Evolutionary conservation across 345 rosid genomes (phyloP).

Genomic region (Iberis pinnata): DNA sequence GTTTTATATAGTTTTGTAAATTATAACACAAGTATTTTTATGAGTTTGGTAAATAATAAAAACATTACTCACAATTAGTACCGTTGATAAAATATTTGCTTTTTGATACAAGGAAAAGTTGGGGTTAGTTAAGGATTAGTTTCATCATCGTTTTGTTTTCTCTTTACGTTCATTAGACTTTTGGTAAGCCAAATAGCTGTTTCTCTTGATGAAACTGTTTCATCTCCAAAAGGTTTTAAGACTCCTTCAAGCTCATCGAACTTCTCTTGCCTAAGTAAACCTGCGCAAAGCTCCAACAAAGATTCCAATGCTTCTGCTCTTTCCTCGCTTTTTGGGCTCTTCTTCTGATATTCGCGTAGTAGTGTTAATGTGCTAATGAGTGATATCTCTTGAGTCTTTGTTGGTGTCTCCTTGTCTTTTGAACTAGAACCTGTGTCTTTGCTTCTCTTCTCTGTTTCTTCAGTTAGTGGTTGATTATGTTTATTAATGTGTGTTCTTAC

Average conservation of each 20-base stretch:
- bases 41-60: constrained; percentile 12
- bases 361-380: constrained; percentile 28
- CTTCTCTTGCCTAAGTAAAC: constrained; percentile 88
- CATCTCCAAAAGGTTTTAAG: constrained; percentile 86
- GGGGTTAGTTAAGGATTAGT: constrained; percentile 19
- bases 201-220: constrained; percentile 87
- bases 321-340: constrained; percentile 43
- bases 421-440: constrained; percentile 17
- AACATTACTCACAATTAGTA: background rate
- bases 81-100: background rate
- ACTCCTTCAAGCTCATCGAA: constrained; percentile 82
- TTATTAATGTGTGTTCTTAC: constrained; percentile 16
- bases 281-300: constrained; percentile 83
- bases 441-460: constrained; percentile 24
- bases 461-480: constrained; percentile 14
- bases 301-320: constrained; percentile 95
- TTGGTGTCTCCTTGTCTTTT: constrained; percentile 22
- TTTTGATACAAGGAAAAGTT: constrained; percentile 14
- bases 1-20: constrained; percentile 21
- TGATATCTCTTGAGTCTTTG: constrained; percentile 26
- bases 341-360: constrained; percentile 27
- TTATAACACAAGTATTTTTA: constrained; percentile 15
- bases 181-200: constrained; percentile 96
- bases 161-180: constrained; percentile 68
- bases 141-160: constrained; percentile 36